Percentiles rank a stretch among this genome's conserved stretches.
Conservation (phyloP, 306 rosid species). For the Dryas alaskensis region DNA sequence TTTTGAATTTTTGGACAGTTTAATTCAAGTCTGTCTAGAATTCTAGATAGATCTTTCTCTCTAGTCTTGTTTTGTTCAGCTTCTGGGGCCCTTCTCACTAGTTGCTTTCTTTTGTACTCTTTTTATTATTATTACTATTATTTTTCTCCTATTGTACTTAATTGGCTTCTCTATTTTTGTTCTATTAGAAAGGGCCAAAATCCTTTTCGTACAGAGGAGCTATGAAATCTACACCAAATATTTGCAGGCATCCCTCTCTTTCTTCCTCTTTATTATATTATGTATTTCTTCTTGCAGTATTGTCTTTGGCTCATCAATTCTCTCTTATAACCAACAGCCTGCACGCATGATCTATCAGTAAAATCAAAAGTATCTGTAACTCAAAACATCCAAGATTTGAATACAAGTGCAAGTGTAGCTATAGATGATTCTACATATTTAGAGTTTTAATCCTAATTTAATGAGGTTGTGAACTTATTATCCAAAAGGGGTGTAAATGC, state of each 20-base stretch:
- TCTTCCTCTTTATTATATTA: not conserved
- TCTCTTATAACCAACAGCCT: not conserved
- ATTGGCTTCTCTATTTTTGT: not conserved
- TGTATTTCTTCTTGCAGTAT: not conserved
- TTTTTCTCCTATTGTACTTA: not conserved
- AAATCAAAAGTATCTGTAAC: too few relatives aligned
- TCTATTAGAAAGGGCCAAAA: not conserved
- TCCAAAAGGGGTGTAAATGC: too few relatives aligned
- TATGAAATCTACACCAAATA: not conserved
- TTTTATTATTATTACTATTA: not conserved
- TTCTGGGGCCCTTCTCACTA: not conserved
- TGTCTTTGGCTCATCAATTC: constrained; percentile 12
- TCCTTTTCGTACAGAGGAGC: not conserved
- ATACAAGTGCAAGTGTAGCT: too few relatives aligned
- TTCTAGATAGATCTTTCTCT: too few relatives aligned
- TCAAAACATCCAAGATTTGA: too few relatives aligned
- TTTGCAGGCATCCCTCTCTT: not conserved
- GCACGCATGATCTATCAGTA: not conserved
- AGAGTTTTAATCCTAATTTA: too few relatives aligned
- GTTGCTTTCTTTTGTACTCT: constrained; percentile 27
- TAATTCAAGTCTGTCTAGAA: too few relatives aligned
- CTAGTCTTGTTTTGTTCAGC: constrained; percentile 13
- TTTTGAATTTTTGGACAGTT: not conserved
- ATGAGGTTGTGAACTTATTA: too few relatives aligned
- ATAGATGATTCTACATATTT: too few relatives aligned